A percentile compares a stretch with the other conserved stretches of the same genome.
These are phyloP conservation scores for Leptographium lundbergii DNA, from an alignment of 2,329 filamentous ascomycete genomes.

Conservation along the genomic window DNA sequence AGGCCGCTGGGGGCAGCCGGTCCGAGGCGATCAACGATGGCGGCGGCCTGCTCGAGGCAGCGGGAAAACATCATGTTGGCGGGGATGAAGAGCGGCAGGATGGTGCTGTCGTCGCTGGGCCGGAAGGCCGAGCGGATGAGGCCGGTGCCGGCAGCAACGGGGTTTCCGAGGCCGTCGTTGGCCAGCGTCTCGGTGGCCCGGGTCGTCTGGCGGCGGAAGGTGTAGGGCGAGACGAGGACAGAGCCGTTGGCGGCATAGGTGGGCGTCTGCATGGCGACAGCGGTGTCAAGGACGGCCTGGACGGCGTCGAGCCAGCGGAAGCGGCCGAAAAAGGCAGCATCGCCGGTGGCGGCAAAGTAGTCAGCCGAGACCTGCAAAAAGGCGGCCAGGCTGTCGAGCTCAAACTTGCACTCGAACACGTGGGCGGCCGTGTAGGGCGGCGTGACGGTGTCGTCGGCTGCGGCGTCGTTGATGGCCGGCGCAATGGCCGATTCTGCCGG, in stretches of 20 bases:
- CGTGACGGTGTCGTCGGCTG: conserved; percentile 46
- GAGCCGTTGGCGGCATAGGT: conserved; percentile 54
- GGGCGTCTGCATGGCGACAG: conserved; percentile 57
- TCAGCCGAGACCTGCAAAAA: conserved; percentile 74
- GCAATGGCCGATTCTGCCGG: conserved; percentile 59
- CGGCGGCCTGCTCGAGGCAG: conserved; percentile 40
- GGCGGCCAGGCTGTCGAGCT: conserved; percentile 79
- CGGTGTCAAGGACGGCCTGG: conserved; percentile 52
- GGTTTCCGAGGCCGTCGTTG: conserved; percentile 67
- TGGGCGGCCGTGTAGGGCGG: conserved; percentile 54
- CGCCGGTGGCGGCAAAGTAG: conserved; percentile 63
- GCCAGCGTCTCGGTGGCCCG: conserved; percentile 69
- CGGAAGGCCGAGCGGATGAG: conserved; percentile 80
- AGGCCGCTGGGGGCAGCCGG: conserved; percentile 28
- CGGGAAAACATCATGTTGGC: conserved; percentile 74
- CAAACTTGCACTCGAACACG: conserved; percentile 94
- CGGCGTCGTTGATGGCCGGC: conserved; percentile 42
- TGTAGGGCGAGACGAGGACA: conserved; percentile 52
- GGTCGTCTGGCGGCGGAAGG: conserved; percentile 61
- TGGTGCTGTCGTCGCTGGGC: conserved; percentile 78
- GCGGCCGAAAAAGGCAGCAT: conserved; percentile 59
- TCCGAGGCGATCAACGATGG: conserved; percentile 31
- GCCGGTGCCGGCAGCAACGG: conserved; percentile 65
- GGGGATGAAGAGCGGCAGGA: conserved; percentile 78
- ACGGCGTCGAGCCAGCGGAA: conserved; percentile 63